Conservation (phyloP, 106 monocot species). For the Acorus gramineus region DNA sequence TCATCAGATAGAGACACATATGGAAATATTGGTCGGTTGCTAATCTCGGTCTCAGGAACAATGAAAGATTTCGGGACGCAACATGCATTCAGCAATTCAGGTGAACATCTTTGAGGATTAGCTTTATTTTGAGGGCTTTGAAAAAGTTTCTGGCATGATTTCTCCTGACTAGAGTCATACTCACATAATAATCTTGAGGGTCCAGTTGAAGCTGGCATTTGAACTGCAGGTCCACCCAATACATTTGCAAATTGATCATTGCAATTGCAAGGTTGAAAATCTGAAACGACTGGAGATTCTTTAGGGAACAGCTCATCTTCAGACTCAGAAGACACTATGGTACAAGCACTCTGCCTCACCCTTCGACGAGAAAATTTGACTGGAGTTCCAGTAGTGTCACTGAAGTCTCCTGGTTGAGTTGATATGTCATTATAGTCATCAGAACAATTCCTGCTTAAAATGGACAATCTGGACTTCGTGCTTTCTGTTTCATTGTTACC, state of each 20-base stretch:
- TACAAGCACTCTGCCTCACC: constrained; percentile 17
- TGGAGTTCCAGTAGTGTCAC: constrained; percentile 30
- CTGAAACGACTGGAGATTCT: constrained; percentile 7
- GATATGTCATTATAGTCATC: constrained; percentile 18
- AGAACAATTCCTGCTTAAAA: constrained; percentile 19
- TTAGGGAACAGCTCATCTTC: constrained; percentile 34
- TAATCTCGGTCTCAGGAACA: constrained; percentile 19
- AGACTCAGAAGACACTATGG: constrained; percentile 56
- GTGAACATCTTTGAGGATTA: constrained; percentile 4
- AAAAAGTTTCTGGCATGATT: too few species aligned
- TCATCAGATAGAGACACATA: background rate
- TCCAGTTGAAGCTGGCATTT: too few species aligned
- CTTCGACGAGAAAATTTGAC: constrained; percentile 18
- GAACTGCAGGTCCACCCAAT: too few species aligned
- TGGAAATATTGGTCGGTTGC: constrained; percentile 5
- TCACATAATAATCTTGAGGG: too few species aligned
- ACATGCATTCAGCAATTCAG: constrained; percentile 32
- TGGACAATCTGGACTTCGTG: constrained; percentile 19
- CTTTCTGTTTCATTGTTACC: background rate
- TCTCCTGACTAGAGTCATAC: too few species aligned
- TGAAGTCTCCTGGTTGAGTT: constrained; percentile 32
- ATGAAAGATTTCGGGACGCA: constrained; percentile 58
- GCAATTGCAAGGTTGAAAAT: background rate
- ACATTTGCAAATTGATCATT: background rate
- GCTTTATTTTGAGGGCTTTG: too few species aligned